Base-by-base conservation (phyloP, 2,329 filamentous ascomycete genomes). In the Xylaria sp. region DNA sequence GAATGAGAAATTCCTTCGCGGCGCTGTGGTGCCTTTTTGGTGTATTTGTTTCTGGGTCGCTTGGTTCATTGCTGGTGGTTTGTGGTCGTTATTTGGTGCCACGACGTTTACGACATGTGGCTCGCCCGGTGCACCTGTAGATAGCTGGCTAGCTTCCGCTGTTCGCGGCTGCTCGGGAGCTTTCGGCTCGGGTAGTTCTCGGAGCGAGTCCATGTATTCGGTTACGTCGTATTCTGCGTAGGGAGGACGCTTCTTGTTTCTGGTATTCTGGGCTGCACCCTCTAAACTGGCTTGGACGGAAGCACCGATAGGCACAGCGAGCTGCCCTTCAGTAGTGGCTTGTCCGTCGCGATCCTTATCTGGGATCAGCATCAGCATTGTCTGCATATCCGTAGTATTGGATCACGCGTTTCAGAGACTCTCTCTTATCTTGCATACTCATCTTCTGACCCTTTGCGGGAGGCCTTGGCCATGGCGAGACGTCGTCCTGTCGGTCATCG, bases 361-460 rank as follows among this genome's bases (percentile, higher is more conserved):
- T 63, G 13, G 15, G 25, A 22, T 50, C 38, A 20, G 11, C 29
- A 27, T 50, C 38, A 29, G 11, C 38, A 33, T 1, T 45, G 20
- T 49, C 22, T 39, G 54, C 17, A 55, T 56, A 39, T 20, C 36
- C 58, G 17, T 44, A 29, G 36, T 29, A 44, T 20, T 45, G 5
- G 2, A 49, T 13, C n/a, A 38, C 13, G 4, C 11, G 11, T 38
- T 25, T 25, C 5, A 42, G 13, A 22, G 29, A 38, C 10, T 44
- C 42, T 44, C 51, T 47, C 36, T n/a, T 36, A n/a, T 50, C 20
- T 47, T 29, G 25, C 54, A 13, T 50, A 59, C 54, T 38, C 42
- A 47, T 53, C 39, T 29, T 53, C 25, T 5, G 17, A 29, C 47
- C 29, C 11, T 2, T 22, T 17, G n/a, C 33, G 5, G 6, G n/a